A percentile compares a stretch with the other conserved stretches of the same genome.
Conservation (phyloP, 148 eudicot genomes). For the Beta vulgaris region DNA sequence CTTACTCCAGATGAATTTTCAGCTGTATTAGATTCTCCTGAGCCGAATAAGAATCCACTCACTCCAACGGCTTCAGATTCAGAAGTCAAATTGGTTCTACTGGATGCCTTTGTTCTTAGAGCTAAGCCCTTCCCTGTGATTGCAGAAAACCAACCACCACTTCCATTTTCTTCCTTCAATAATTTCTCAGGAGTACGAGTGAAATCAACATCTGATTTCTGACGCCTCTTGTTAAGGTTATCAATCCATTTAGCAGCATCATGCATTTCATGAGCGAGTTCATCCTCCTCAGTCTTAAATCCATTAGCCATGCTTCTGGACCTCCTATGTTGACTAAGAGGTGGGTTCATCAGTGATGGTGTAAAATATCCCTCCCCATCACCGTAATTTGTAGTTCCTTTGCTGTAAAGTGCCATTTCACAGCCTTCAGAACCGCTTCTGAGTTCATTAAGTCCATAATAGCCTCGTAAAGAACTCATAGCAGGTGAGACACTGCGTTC, state of each 20-base stretch:
- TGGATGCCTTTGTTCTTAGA: slow-evolving; percentile 69
- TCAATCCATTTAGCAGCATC: slow-evolving; percentile 44
- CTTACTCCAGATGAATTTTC: slow-evolving; percentile 53
- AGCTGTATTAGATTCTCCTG: slow-evolving; percentile 43
- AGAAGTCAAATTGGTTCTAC: slow-evolving; percentile 49
- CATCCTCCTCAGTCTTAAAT: slow-evolving; percentile 45
- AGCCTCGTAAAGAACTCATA: slow-evolving; percentile 75
- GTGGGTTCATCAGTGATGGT: slow-evolving; percentile 39
- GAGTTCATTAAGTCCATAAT: slow-evolving; percentile 53
- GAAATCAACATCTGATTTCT: slow-evolving; percentile 59
- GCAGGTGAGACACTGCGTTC: slow-evolving; percentile 62
- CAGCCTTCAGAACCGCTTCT: slow-evolving; percentile 49
- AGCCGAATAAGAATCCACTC: slow-evolving; percentile 32
- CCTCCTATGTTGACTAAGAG: slow-evolving; percentile 67
- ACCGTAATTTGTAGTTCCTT: slow-evolving; percentile 39
- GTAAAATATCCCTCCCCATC: slow-evolving; percentile 46
- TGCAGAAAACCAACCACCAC: slow-evolving; percentile 59
- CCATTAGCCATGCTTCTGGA: slow-evolving; percentile 64
- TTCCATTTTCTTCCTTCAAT: slow-evolving; percentile 66
- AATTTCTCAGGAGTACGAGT: slow-evolving; percentile 58
- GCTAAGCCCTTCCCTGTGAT: slow-evolving; percentile 79
- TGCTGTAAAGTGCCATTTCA: slow-evolving; percentile 70
- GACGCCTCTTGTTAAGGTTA: slow-evolving; percentile 51
- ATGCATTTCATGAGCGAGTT: slow-evolving; percentile 31
- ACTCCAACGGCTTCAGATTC: slow-evolving; percentile 40